A percentile compares a stretch with the other conserved stretches of the same genome.
These are phyloP conservation scores for Backusella mclennaniae DNA, from an alignment of 192 early-diverging fungal genomes.

Conservation along the genomic window DNA sequence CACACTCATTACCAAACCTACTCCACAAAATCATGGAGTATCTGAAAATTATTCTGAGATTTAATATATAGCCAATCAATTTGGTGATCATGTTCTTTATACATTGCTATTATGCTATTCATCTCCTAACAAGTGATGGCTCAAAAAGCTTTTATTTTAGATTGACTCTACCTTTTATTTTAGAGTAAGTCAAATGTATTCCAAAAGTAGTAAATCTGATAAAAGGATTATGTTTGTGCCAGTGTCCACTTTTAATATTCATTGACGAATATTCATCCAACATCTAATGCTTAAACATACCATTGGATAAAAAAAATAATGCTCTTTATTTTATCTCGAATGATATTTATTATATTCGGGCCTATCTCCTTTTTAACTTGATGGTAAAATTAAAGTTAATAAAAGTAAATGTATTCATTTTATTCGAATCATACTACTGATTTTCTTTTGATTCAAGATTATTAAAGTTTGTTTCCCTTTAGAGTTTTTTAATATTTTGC, in stretches of 20 bases:
- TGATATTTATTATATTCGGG: neutral
- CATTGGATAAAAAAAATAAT: neutral
- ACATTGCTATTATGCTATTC: too few species aligned
- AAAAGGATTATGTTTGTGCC: neutral
- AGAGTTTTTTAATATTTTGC: too few species aligned
- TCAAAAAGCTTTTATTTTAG: neutral
- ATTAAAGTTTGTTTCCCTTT: too few species aligned
- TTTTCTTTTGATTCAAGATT: too few species aligned
- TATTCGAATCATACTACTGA: too few species aligned
- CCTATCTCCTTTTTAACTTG: neutral
- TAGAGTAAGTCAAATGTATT: neutral
- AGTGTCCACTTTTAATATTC: too few species aligned
- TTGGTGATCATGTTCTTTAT: too few species aligned
- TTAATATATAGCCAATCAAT: too few species aligned
- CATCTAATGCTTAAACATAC: neutral
- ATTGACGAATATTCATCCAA: too few species aligned
- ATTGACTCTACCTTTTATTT: neutral
- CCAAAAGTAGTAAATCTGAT: neutral
- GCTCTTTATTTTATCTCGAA: neutral
- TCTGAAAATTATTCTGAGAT: neutral
- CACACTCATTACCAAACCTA: neutral
- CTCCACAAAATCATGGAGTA: neutral
- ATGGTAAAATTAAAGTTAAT: neutral
- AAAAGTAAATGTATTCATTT: too few species aligned
- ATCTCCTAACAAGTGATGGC: too few species aligned